Evolutionary conservation across 805 yeast species (phyloP).

Genomic region (Metschnikowia vanudenii): DNA sequence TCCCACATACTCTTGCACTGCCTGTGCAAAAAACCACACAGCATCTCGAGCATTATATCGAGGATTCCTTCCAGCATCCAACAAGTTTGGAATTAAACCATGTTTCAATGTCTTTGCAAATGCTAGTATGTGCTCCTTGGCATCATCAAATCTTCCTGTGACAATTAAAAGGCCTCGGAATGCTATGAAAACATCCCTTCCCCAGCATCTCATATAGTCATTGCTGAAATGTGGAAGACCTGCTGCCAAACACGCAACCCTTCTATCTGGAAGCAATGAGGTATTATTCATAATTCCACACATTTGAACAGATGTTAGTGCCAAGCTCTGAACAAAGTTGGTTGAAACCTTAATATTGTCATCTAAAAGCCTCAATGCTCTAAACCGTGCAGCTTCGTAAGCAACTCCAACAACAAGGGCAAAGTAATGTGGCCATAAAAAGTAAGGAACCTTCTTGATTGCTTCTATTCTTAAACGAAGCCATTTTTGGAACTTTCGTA

Average conservation of each 20-base stretch:
- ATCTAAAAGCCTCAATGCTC: slow-evolving; percentile 56
- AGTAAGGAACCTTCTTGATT: slow-evolving; percentile 68
- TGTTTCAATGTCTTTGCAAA: slow-evolving; percentile 92
- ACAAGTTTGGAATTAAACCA: slow-evolving; percentile 88
- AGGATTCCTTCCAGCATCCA: slow-evolving; percentile 92
- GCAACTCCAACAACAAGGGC: slow-evolving; percentile 78
- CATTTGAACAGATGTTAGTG: slow-evolving; percentile 85
- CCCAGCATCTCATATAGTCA: slow-evolving; percentile 97
- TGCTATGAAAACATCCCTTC: slow-evolving; percentile 91
- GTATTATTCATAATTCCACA: slow-evolving; percentile 70
- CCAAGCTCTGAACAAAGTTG: slow-evolving; percentile 73
- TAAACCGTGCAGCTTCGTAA: slow-evolving; percentile 74
- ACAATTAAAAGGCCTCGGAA: slow-evolving; percentile 77
- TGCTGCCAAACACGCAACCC: slow-evolving; percentile 83
- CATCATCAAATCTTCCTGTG: slow-evolving; percentile 76
- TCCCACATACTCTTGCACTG: slow-evolving; percentile 77
- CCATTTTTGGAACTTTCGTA: slow-evolving; percentile 67
- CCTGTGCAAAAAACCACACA: slow-evolving; percentile 89
- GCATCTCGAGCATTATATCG: slow-evolving; percentile 96
- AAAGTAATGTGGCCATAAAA: slow-evolving; percentile 83
- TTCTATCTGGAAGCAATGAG: slow-evolving; percentile 63
- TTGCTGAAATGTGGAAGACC: slow-evolving; percentile 93
- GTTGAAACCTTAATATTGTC: slow-evolving; percentile 60
- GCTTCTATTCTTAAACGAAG: slow-evolving; percentile 59
- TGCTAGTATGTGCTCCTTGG: slow-evolving; percentile 74